Evolutionary conservation across 2,329 filamentous ascomycete species (phyloP).

Genomic region (Diaporthe caulivora): DNA sequence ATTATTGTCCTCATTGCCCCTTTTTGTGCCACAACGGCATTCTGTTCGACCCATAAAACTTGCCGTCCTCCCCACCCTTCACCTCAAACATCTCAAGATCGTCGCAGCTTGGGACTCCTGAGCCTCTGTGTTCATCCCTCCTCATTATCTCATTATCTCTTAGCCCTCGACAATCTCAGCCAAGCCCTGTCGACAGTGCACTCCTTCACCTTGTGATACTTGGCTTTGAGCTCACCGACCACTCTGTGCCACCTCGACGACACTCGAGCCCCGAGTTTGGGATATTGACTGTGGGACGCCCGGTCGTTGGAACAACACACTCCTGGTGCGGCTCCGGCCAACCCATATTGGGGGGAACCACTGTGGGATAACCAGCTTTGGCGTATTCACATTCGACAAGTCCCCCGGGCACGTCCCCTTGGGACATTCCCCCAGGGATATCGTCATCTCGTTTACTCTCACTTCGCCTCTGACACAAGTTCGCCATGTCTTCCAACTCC

Average conservation of each 20-base stretch:
- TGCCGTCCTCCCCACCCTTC: conserved; percentile 15
- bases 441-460: conserved; percentile 33
- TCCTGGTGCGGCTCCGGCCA: background rate
- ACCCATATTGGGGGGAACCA: background rate
- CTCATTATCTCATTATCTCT: conserved; percentile 24
- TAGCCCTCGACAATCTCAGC: conserved; percentile 20
- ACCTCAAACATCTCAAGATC: conserved; percentile 14
- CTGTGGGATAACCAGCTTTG: background rate
- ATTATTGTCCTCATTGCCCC: conserved; percentile 16
- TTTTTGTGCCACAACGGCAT: background rate
- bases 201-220: background rate
- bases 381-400: background rate
- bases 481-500: conserved; percentile 29
- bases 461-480: conserved; percentile 8
- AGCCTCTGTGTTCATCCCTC: conserved; percentile 11
- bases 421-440: conserved; percentile 26
- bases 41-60: conserved; percentile 22
- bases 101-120: conserved; percentile 7
- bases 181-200: background rate
- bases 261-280: background rate
- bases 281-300: conserved; percentile 14
- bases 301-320: background rate
- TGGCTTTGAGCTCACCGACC: conserved; percentile 4
- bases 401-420: conserved; percentile 26
- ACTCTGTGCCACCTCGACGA: background rate